These are phyloP conservation scores for Rhipidocladum racemiflorum DNA, from an alignment of 176 grass and related monocot species.

Conservation along the genomic window DNA sequence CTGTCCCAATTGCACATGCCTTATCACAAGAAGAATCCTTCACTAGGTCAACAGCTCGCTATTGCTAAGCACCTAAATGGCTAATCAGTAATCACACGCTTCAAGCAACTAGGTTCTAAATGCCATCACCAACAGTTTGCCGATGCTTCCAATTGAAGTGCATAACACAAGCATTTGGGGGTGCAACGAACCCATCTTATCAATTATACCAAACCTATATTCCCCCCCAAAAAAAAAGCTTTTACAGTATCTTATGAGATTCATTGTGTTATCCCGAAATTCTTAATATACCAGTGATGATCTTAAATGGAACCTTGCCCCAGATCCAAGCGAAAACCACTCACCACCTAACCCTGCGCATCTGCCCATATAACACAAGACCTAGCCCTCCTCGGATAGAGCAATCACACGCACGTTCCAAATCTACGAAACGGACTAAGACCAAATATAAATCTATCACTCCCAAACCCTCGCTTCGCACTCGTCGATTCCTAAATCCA, in stretches of 20 bases:
- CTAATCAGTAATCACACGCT: not conserved
- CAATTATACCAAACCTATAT: slow-evolving; percentile 1
- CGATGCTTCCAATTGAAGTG: not conserved
- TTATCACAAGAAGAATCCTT: not conserved
- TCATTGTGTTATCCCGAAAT: not conserved
- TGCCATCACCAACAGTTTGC: not conserved
- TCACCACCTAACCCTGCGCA: not conserved
- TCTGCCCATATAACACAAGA: not conserved
- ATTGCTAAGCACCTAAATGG: not conserved
- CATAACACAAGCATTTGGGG: not conserved
- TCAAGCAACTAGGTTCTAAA: slow-evolving; percentile 7
- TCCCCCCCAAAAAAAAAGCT: not conserved
- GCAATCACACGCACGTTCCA: slow-evolving; percentile 12
- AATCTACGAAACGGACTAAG: slow-evolving; percentile 5
- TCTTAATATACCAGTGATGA: not conserved
- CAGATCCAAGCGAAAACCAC: slow-evolving; percentile 30
- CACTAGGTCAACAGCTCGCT: not conserved
- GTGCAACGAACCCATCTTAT: not conserved
- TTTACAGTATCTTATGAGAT: not conserved
- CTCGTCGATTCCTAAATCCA: not conserved
- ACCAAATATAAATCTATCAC: not conserved
- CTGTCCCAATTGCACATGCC: not conserved
- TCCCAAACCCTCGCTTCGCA: not conserved
- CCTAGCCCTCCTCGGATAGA: not conserved
- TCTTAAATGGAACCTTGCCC: not conserved